Conservation (phyloP, 768 basidiomycete genomes). For the Podaxis carcinomalis region DNA sequence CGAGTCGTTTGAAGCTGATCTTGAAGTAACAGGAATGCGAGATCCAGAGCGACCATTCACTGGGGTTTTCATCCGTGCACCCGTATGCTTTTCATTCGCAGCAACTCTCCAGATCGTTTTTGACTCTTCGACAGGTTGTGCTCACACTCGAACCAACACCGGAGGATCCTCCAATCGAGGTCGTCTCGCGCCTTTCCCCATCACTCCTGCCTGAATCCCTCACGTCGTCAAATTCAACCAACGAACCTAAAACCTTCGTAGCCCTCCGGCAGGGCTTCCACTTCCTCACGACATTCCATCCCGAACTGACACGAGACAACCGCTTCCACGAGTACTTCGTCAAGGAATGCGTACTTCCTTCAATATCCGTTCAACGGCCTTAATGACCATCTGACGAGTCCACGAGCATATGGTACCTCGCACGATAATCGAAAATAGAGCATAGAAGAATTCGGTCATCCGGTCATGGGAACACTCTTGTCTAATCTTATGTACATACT, state of each 20-base stretch:
- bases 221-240: slow-evolving; percentile 39
- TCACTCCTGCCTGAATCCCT: slow-evolving; percentile 37
- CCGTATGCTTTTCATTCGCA: slow-evolving; percentile 41
- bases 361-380: slow-evolving; percentile 1
- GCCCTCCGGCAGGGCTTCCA: slow-evolving; percentile 82
- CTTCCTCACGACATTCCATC: slow-evolving; percentile 90
- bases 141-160: slow-evolving; percentile 42
- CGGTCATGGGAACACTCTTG: not conserved
- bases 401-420: not conserved
- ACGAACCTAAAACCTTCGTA: slow-evolving; percentile 67
- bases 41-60: slow-evolving; percentile 61
- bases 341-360: slow-evolving; percentile 57
- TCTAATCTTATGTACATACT: not conserved
- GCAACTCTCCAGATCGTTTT: not conserved
- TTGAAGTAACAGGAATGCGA: slow-evolving; percentile 60
- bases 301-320: slow-evolving; percentile 82
- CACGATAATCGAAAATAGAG: slow-evolving; percentile 3
- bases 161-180: slow-evolving; percentile 54
- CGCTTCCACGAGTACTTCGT: slow-evolving; percentile 94
- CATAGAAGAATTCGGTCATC: not conserved
- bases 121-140: slow-evolving; percentile 48
- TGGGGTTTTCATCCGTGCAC: slow-evolving; percentile 93
- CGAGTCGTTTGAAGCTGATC: slow-evolving; percentile 84
- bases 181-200: slow-evolving; percentile 66
- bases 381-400: not conserved